Base-by-base conservation (phyloP, 1,284 basidiomycete genomes). In the Wallemia mellicola region DNA sequence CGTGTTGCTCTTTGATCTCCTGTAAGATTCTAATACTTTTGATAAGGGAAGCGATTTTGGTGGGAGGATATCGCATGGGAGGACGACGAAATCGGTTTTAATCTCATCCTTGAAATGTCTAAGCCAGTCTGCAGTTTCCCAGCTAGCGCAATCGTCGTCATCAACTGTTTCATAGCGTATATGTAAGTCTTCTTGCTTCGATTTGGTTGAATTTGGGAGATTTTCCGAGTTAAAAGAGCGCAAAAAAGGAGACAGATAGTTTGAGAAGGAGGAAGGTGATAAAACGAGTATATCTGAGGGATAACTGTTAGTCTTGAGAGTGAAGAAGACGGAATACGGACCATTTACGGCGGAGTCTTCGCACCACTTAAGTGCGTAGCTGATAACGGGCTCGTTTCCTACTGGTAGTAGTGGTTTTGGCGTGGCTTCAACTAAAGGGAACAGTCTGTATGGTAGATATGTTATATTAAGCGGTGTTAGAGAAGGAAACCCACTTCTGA, bases 61-160 rank as follows among this genome's bases (percentile, higher is more conserved):
- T 11, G 87, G 80, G 22, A 88, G 76, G 60, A 94, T 82, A 70
- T 95, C 89, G 68, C 87, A 92, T 1, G 89, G 83, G 1, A 92
- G 75, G n/a, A 95, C 70, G 48, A 94, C 77, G 68, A 94, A 88
- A 69, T 94, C 89, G 65, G 79, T 68, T 72, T 75, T 61, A 25
- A 28, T 11, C 9, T 26, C 14, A n/a, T 25, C 5, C 5, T 19
- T 7, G 24, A 57, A 57, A 25, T 26, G 55, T 38, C 57, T 61
- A 1, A 65, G 54, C 27, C 61, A 24, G 30, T 58, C 58, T 14
- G 59, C 62, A 14, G 59, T 63, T 28, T 62, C 61, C 19, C 57
- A 24, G 59, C 61, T n/a, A 56, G 32, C n/a, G 63, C 62, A 2
- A 32, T 60, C 22, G 25, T 57, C 55, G 27, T 57, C 55, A n/a